Evolutionary conservation across 1,284 basidiomycete genomes (phyloP), one percentile per base, ranked within the genome.

Genomic region (Farysia itapuensis): DNA sequence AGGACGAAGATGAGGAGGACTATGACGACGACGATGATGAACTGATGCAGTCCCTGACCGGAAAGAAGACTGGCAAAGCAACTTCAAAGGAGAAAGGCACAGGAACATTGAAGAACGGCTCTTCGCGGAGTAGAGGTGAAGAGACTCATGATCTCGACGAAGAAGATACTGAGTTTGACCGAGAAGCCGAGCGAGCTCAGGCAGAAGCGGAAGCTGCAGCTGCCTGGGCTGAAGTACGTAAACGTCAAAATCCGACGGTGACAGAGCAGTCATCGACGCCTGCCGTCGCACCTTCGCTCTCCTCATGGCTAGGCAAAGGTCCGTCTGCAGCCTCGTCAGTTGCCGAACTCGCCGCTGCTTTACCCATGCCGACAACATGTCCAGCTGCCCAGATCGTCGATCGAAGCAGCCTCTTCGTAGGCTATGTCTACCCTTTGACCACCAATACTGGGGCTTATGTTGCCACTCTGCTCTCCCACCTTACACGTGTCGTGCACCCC

Each of bases 381-480:
- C 4, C 35, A 2, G 42, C 51, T 4, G 70, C 73, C 1, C 66
- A 59, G 31, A 59, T 75, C 29, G 51, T 59, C 34, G 74, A 76
- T 42, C 68, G 74, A 33, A 51, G 51, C 49, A 70, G 67, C 5
- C 65, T 74, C 24, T 76, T 76, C 45, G 45, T 75, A 38, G 72
- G 64, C 36, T 75, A 67, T 37, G 72, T 70, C 24, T 75, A 72
- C 26, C 66, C 72, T 3, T 40, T 75, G 23, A 48, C 42, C 8
- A 63, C 51, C 11, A 21, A 49, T 2, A 52, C 59, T 2, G 20
- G 59, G 16, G 48, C 52, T 5, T 43, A 51, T 31, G 49, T 72
- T 16, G 31, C 58, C 3, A 35, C 61, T 9, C 39, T 66, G 15
- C 60, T 76, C 7, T 60, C 57, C 13, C 69, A 76, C 33, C 61